phyloP scores from a whole-genome alignment of 2,329 filamentous ascomycete species.

The Lasiodiplodia theobromae region DNA sequence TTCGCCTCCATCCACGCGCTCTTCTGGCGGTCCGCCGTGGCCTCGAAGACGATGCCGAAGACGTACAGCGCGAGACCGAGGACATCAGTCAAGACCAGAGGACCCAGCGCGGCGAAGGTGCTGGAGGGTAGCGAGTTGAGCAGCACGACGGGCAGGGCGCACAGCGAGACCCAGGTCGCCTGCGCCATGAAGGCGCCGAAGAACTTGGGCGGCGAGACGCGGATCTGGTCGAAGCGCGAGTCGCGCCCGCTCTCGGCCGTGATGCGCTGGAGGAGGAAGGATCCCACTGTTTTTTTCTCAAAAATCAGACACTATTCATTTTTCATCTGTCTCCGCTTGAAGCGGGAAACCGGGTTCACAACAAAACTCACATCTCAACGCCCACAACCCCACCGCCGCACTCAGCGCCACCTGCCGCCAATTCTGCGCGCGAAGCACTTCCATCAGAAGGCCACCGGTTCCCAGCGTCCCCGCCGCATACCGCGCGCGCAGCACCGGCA shows the following conservation, averaged over 20 bases:
- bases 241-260: conserved; percentile 64
- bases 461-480: conserved; percentile 52
- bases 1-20: conserved; percentile 66
- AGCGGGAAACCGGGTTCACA: neutral
- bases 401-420: conserved; percentile 68
- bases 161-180: conserved; percentile 73
- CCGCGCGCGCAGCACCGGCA: conserved; percentile 65
- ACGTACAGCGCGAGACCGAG: conserved; percentile 65
- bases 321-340: neutral
- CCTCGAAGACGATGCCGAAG: conserved; percentile 67
- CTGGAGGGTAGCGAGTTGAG: conserved; percentile 67
- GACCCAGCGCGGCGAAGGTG: conserved; percentile 56
- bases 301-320: no score
- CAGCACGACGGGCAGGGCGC: conserved; percentile 69
- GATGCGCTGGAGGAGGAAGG: conserved; percentile 69
- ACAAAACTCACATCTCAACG: conserved; percentile 59
- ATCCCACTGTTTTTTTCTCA: conserved; percentile 58
- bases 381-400: conserved; percentile 67
- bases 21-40: conserved; percentile 70
- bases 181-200: conserved; percentile 65
- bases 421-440: conserved; percentile 52
- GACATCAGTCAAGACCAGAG: conserved; percentile 60
- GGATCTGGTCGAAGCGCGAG: conserved; percentile 64
- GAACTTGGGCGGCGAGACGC: conserved; percentile 61
- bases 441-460: conserved; percentile 44